These are phyloP conservation scores for Aspergillus tubingensis DNA, from an alignment of 2,329 filamentous ascomycete species.

Conservation along the genomic window DNA sequence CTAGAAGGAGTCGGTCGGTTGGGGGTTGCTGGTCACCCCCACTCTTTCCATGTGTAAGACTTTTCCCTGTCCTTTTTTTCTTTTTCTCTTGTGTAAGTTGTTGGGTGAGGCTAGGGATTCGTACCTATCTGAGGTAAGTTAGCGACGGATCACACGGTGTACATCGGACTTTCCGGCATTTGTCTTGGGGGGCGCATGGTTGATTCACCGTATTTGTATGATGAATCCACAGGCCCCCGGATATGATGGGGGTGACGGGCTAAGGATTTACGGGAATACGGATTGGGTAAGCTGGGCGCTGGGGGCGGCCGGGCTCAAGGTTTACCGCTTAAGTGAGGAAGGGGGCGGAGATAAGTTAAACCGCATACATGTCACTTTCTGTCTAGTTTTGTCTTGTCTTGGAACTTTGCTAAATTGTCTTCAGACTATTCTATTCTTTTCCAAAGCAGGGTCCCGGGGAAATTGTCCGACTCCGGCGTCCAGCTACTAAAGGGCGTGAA, in stretches of 20 bases:
- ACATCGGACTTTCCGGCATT: neutral
- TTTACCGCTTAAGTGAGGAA: neutral
- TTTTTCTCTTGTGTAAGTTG: neutral
- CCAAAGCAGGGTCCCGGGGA: neutral
- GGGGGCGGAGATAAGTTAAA: neutral
- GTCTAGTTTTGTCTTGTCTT: neutral
- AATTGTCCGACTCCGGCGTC: neutral
- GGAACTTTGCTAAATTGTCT: too few species aligned
- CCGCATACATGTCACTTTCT: neutral
- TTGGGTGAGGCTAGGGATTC: neutral
- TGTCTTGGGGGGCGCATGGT: too few species aligned
- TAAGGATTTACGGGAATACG: neutral
- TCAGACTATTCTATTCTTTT: too few species aligned
- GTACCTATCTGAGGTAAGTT: neutral
- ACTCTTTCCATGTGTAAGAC: too few species aligned
- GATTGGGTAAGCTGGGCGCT: neutral
- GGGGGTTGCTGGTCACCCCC: neutral
- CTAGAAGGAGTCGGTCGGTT: constrained; percentile 21
- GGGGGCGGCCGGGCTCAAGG: too few species aligned
- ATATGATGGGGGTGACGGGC: neutral
- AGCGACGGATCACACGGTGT: neutral
- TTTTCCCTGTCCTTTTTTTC: neutral
- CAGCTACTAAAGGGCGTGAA: neutral
- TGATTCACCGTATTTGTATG: too few species aligned
- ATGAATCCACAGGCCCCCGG: neutral